Percentiles rank a stretch among this genome's conserved stretches.
Conservation (phyloP, 805 yeast species). For the Naumovozyma baii region DNA sequence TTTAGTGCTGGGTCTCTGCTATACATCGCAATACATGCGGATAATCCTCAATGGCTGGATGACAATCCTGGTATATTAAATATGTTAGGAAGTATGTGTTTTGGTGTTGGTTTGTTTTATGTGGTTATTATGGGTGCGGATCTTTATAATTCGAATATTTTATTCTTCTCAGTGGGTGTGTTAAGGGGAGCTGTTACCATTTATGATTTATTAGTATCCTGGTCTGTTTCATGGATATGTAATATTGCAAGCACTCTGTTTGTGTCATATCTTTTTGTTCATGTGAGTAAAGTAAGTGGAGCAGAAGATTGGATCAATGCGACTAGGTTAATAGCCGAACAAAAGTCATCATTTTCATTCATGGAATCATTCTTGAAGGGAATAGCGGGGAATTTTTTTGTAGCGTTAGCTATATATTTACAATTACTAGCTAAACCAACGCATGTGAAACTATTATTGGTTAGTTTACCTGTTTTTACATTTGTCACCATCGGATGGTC, state of each 20-base stretch:
- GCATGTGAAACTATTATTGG: conserved; percentile 60
- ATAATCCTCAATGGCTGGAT: conserved; percentile 35
- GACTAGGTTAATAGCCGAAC: conserved; percentile 38
- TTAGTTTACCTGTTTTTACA: conserved; percentile 61
- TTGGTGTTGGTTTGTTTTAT: conserved; percentile 64
- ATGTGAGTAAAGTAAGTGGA: conserved; percentile 42
- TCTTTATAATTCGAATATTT: conserved; percentile 61
- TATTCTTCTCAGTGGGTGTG: conserved; percentile 61
- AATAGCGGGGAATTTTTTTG: conserved; percentile 70
- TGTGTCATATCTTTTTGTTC: conserved; percentile 54
- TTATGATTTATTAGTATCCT: conserved; percentile 52
- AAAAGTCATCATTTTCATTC: conserved; percentile 40
- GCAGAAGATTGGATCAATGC: conserved; percentile 37
- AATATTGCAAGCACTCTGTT: conserved; percentile 58
- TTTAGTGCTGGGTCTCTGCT: conserved; percentile 71
- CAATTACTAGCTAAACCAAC: conserved; percentile 72
- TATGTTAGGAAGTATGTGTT: conserved; percentile 50
- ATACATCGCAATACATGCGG: conserved; percentile 45
- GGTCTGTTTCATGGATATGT: conserved; percentile 58
- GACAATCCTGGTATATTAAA: conserved; percentile 44
- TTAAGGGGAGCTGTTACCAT: conserved; percentile 61
- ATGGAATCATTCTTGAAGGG: conserved; percentile 59
- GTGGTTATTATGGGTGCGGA: conserved; percentile 72
- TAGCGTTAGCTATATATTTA: conserved; percentile 63
- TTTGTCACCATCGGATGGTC: conserved; percentile 73